Evolutionary conservation across 805 yeast genomes (phyloP).

Genomic region (Barnettozyma sp.): DNA sequence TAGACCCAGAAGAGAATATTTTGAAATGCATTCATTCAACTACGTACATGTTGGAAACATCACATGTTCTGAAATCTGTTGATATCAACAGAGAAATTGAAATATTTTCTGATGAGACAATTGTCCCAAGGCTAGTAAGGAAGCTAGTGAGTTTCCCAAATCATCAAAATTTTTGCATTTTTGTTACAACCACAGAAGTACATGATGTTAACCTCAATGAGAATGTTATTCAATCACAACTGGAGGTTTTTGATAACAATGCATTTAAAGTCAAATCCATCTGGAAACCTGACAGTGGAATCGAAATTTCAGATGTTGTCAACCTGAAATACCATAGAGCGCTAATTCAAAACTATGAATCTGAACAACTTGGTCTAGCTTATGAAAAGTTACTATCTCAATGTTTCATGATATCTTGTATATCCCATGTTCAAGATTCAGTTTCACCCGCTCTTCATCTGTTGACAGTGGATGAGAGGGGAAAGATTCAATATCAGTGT

Average conservation of each 20-base stretch:
- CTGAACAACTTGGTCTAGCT: conserved; percentile 24
- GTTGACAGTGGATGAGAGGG: conserved; percentile 31
- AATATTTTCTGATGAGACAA: conserved; percentile 9
- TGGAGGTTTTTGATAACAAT: conserved; percentile 24
- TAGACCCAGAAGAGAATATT: conserved; percentile 6
- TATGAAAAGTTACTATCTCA: conserved; percentile 29
- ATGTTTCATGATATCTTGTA: conserved; percentile 31
- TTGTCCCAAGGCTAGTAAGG: conserved; percentile 11
- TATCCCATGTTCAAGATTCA: conserved; percentile 29
- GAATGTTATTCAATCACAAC: conserved; percentile 11
- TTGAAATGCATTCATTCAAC: conserved; percentile 1
- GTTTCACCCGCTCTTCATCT: conserved; percentile 26
- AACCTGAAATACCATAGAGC: conserved; percentile 19
- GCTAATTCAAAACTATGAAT: conserved; percentile 21
- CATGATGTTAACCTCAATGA: conserved; percentile 5
- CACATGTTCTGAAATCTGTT: neutral
- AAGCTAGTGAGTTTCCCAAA: conserved; percentile 21
- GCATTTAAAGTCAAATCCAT: conserved; percentile 17
- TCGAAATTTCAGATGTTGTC: conserved; percentile 23
- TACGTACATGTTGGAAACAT: neutral
- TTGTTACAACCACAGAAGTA: conserved; percentile 16
- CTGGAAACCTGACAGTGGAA: conserved; percentile 15
- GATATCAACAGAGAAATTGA: neutral
- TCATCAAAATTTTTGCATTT: conserved; percentile 17
- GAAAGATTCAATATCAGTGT: conserved; percentile 25